These are phyloP conservation scores for Solanum paucissectum DNA, from an alignment of 257 asterid species.

Conservation along the genomic window DNA sequence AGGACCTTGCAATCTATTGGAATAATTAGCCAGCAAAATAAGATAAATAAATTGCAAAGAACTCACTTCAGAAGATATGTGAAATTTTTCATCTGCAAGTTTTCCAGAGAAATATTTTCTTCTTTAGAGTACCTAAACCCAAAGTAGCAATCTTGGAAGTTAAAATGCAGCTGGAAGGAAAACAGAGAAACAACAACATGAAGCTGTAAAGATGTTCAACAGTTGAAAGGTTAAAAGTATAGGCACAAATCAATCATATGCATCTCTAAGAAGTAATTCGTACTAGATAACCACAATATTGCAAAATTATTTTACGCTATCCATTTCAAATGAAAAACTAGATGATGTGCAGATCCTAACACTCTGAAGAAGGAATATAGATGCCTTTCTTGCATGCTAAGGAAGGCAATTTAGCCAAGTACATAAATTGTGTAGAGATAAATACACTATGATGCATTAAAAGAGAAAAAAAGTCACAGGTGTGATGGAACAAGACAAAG, in stretches of 20 bases:
- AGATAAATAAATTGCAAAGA: background rate
- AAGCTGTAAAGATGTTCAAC: background rate
- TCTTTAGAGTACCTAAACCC: constrained; percentile 83
- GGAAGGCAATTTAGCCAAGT: background rate
- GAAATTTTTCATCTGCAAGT: constrained; percentile 51
- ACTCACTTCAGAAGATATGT: constrained; percentile 72
- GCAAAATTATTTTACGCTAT: background rate
- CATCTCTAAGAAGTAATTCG: background rate
- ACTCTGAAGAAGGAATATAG: background rate
- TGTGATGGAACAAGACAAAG: background rate
- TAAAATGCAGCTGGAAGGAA: background rate
- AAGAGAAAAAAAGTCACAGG: background rate
- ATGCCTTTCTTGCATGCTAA: background rate
- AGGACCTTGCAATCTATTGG: background rate
- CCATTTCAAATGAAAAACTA: background rate
- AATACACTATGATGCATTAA: background rate
- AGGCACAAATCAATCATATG: background rate
- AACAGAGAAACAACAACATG: background rate
- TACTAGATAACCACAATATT: background rate
- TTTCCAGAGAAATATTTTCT: constrained; percentile 52
- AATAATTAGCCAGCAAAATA: background rate
- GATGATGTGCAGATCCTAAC: background rate
- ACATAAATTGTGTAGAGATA: background rate
- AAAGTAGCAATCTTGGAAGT: background rate
- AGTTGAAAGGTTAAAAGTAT: background rate